phyloP scores from a whole-genome alignment of 225 moss, liverwort and hornwort genomes.

The Pseudoscleropodium purum region DNA sequence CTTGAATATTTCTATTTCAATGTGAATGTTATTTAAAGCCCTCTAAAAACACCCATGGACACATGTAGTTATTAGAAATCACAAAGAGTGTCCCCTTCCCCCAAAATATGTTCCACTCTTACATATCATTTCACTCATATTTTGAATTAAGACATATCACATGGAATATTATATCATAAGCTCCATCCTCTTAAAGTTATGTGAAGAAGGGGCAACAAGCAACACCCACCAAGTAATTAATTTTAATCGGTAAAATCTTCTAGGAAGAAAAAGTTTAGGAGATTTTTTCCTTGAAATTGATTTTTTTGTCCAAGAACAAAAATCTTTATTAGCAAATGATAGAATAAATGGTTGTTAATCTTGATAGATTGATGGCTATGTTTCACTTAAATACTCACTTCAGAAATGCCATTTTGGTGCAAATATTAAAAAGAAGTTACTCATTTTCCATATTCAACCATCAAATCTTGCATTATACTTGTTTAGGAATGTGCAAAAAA shows the following conservation, averaged over 20 bases:
- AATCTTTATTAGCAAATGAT: background rate
- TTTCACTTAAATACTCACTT: background rate
- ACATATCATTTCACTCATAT: background rate
- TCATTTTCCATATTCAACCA: background rate
- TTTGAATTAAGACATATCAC: background rate
- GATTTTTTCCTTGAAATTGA: background rate
- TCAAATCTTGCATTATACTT: background rate
- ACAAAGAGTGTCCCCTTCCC: fast-evolving
- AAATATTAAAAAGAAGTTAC: background rate
- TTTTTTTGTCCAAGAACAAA: background rate
- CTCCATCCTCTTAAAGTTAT: background rate
- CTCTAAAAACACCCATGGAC: too few species aligned
- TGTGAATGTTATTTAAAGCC: background rate
- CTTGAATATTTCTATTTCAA: background rate
- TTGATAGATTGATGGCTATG: fast-evolving
- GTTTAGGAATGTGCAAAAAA: background rate
- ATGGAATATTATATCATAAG: too few species aligned
- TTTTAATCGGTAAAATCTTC: background rate
- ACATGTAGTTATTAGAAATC: background rate
- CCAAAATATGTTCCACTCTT: background rate
- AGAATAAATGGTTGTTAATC: background rate
- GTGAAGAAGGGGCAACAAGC: background rate
- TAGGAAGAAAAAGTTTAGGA: background rate
- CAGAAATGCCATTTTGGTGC: background rate
- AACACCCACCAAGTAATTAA: background rate